Conservation (phyloP, 768 basidiomycete species). For the Tricholoma bakamatsutake region DNA sequence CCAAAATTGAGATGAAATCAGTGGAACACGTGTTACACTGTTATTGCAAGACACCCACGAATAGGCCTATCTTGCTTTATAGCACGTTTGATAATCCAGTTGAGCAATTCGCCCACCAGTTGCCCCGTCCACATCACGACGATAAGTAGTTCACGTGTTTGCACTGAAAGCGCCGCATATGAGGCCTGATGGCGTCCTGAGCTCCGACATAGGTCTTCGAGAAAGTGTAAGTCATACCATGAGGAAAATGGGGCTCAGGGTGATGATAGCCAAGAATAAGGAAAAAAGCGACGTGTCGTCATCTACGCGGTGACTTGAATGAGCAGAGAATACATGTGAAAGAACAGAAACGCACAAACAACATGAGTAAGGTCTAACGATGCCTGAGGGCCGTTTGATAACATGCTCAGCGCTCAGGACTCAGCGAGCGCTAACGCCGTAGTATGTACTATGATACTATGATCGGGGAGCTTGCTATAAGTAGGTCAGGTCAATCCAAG, state of each 20-base stretch:
- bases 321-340: background rate
- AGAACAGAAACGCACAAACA: conserved; percentile 40
- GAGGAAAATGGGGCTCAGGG: conserved; percentile 63
- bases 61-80: conserved; percentile 66
- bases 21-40: background rate
- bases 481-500: too few species aligned
- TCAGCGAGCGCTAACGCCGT: too few species aligned
- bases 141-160: conserved; percentile 75
- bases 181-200: conserved; percentile 47
- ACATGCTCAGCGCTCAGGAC: background rate
- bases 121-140: conserved; percentile 84
- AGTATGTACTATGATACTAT: too few species aligned
- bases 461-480: too few species aligned
- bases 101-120: conserved; percentile 62
- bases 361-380: conserved; percentile 66
- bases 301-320: conserved; percentile 32
- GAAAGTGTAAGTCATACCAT: conserved; percentile 42
- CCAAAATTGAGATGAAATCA: background rate
- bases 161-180: conserved; percentile 68
- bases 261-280: conserved; percentile 53
- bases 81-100: conserved; percentile 59
- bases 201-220: background rate
- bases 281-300: conserved; percentile 56
- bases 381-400: conserved; percentile 13
- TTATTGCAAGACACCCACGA: conserved; percentile 32